Conservation (phyloP, 345 rosid genomes). For the Salix caprea region DNA sequence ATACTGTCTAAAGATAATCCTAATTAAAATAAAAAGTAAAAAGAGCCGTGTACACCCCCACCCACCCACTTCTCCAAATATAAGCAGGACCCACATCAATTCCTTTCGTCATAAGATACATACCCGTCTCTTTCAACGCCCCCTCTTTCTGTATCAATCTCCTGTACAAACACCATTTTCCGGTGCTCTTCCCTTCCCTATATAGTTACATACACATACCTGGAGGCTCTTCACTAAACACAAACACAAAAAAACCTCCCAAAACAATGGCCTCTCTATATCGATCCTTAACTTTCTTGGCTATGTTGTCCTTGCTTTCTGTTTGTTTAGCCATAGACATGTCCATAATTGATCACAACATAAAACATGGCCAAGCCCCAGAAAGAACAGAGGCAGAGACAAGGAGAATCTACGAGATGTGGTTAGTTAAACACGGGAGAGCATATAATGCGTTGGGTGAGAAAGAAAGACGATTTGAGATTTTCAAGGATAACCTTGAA, state of each 20-base stretch:
- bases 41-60: neutral
- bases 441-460: slow-evolving; percentile 54
- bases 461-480: slow-evolving; percentile 47
- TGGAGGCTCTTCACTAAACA: neutral
- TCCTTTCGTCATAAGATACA: slow-evolving; percentile 3
- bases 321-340: slow-evolving; percentile 37
- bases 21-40: neutral
- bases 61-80: neutral
- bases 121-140: slow-evolving; percentile 8
- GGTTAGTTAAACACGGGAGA: slow-evolving; percentile 54
- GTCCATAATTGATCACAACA: slow-evolving; percentile 48
- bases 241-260: neutral
- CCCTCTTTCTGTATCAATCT: neutral
- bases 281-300: neutral
- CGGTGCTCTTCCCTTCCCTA: neutral
- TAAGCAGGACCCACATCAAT: neutral
- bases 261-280: neutral
- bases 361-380: slow-evolving; percentile 15
- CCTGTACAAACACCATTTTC: neutral
- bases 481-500: slow-evolving; percentile 56
- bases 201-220: neutral
- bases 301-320: neutral
- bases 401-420: slow-evolving; percentile 40
- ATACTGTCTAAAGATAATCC: neutral
- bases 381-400: slow-evolving; percentile 29